Evolutionary conservation across 192 early-diverging fungal species (phyloP).

Genomic region (Coemansia interrupta): DNA sequence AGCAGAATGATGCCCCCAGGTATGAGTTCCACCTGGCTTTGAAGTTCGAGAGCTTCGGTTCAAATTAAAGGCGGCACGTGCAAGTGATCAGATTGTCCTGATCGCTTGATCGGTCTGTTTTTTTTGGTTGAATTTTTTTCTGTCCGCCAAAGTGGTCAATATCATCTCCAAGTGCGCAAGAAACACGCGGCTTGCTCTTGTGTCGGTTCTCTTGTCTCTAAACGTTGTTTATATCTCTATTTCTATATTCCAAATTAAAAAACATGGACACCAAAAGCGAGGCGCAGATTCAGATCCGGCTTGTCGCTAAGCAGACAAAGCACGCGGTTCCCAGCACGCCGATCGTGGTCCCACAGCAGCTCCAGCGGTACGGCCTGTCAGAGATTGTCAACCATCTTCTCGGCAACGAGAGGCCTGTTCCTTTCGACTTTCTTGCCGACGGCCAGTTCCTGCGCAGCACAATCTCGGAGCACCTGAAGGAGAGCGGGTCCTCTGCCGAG

Average conservation of each 20-base stretch:
- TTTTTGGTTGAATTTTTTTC: too few relatives aligned
- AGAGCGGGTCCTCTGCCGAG: constrained; percentile 59
- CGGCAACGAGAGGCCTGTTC: constrained; percentile 57
- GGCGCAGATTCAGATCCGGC: constrained; percentile 80
- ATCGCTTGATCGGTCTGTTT: too few relatives aligned
- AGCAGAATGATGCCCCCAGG: too few relatives aligned
- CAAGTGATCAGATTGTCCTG: too few relatives aligned
- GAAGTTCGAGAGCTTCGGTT: too few relatives aligned
- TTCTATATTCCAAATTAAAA: neutral
- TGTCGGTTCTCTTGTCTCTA: neutral
- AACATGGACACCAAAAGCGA: constrained; percentile 37
- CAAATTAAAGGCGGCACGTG: too few relatives aligned
- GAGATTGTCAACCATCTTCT: constrained; percentile 94
- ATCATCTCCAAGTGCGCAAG: too few relatives aligned
- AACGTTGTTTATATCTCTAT: neutral
- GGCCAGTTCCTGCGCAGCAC: constrained; percentile 84
- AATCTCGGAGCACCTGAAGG: constrained; percentile 69
- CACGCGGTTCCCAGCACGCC: constrained; percentile 78
- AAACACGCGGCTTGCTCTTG: neutral
- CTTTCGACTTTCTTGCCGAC: constrained; percentile 92
- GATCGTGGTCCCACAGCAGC: constrained; percentile 80
- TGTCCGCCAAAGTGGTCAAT: too few relatives aligned
- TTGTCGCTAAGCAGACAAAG: constrained; percentile 69
- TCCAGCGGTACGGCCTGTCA: constrained; percentile 85
- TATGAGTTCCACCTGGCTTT: too few relatives aligned